phyloP scores from a whole-genome alignment of 805 yeast genomes.

The Candida boleticola region DNA sequence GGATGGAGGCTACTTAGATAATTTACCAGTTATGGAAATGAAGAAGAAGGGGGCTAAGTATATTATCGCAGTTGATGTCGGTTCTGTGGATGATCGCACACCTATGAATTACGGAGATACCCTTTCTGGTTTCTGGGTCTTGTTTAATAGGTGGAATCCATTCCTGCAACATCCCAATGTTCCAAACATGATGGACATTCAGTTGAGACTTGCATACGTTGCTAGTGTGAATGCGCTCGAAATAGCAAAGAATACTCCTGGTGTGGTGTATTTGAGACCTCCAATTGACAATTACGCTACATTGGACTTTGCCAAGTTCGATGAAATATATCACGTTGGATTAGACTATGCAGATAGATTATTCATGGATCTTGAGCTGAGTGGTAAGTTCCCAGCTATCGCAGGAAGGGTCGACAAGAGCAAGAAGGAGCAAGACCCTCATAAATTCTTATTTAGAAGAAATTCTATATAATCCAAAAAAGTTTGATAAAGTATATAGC shows the following conservation, averaged over 20 bases:
- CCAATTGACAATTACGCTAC: slow-evolving; percentile 93
- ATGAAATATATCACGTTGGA: slow-evolving; percentile 84
- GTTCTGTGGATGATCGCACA: slow-evolving; percentile 87
- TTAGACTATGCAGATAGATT: slow-evolving; percentile 63
- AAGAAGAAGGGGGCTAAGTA: slow-evolving; percentile 80
- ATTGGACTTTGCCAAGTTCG: slow-evolving; percentile 87
- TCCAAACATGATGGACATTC: slow-evolving; percentile 94
- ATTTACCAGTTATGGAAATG: slow-evolving; percentile 91
- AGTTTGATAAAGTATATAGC: slow-evolving; percentile 10
- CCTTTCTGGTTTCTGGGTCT: slow-evolving; percentile 87
- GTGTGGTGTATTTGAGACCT: slow-evolving; percentile 85
- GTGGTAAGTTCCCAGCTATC: slow-evolving; percentile 58
- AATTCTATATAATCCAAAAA: slow-evolving; percentile 58
- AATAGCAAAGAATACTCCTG: slow-evolving; percentile 77
- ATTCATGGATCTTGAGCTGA: slow-evolving; percentile 49
- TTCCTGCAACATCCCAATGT: slow-evolving; percentile 83
- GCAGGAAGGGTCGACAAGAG: slow-evolving; percentile 45
- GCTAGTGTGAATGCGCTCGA: slow-evolving; percentile 93
- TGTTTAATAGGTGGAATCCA: slow-evolving; percentile 84
- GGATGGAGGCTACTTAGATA: slow-evolving; percentile 96
- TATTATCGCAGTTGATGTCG: slow-evolving; percentile 93
- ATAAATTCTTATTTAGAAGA: slow-evolving; percentile 45
- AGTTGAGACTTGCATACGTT: slow-evolving; percentile 88
- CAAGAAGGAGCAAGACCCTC: slow-evolving; percentile 19
- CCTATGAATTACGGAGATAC: slow-evolving; percentile 93